These are phyloP conservation scores for Penicillium sp. DNA, from an alignment of 2,329 filamentous ascomycete species.

Conservation along the genomic window DNA sequence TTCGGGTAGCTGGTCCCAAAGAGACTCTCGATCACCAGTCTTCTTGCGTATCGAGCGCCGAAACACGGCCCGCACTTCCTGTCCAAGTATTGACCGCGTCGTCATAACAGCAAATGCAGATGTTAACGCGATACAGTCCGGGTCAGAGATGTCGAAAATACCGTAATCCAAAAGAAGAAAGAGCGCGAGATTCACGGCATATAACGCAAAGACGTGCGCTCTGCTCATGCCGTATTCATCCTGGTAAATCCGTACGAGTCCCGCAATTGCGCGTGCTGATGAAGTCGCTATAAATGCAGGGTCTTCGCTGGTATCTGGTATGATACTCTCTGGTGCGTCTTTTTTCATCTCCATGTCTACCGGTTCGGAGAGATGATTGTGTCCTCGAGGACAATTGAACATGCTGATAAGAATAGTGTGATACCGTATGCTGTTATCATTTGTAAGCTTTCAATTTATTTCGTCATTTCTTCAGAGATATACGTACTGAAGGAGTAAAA, in stretches of 20 bases:
- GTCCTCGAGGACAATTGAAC: slow-evolving; percentile 26
- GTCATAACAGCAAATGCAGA: slow-evolving; percentile 32
- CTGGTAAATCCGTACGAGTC: slow-evolving; percentile 27
- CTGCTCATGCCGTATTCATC: slow-evolving; percentile 32
- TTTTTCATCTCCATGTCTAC: neutral
- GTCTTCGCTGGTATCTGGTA: slow-evolving; percentile 1
- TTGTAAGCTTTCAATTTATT: neutral
- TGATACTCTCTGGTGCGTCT: slow-evolving; percentile 7
- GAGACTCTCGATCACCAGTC: slow-evolving; percentile 1
- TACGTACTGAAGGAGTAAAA: slow-evolving; percentile 28
- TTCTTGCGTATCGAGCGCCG: slow-evolving; percentile 25
- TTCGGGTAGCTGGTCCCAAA: slow-evolving; percentile 14
- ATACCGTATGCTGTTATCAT: slow-evolving; percentile 29
- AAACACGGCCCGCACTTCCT: slow-evolving; percentile 35
- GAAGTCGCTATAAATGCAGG: slow-evolving; percentile 20
- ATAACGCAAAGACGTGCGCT: slow-evolving; percentile 35
- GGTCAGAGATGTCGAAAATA: slow-evolving; percentile 30
- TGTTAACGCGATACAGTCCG: slow-evolving; percentile 31
- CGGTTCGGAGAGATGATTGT: slow-evolving; percentile 13
- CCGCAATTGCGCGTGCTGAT: slow-evolving; percentile 30
- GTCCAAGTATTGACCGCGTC: slow-evolving; percentile 29
- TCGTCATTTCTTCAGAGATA: neutral
- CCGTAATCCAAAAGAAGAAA: slow-evolving; percentile 26
- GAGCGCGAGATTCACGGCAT: slow-evolving; percentile 35
- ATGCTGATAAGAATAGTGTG: slow-evolving; percentile 32